phyloP scores from a whole-genome alignment of 495 filamentous ascomycete genomes.

The Chaetomium fimeti region DNA sequence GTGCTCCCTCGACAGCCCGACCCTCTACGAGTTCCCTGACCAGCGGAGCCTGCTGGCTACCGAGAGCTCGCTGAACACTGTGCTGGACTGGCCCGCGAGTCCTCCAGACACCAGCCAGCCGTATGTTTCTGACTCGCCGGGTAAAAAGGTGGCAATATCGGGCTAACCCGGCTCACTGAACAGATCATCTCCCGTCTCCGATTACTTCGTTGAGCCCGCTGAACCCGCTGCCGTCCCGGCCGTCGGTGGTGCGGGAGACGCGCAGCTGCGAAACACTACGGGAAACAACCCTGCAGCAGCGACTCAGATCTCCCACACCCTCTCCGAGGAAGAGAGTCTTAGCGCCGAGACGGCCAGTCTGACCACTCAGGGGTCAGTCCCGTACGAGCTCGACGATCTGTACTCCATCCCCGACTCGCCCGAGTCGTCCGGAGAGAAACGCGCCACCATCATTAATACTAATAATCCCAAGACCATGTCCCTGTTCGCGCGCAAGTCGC shows the following conservation, averaged over 20 bases:
- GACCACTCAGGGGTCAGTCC: constrained; percentile 35
- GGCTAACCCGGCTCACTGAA: constrained; percentile 29
- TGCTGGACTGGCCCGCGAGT: constrained; percentile 21
- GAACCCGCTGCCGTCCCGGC: constrained; percentile 21
- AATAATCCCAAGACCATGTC: constrained; percentile 47
- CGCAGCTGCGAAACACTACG: constrained; percentile 37
- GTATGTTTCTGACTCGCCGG: constrained; percentile 31
- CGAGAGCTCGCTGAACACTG: constrained; percentile 23
- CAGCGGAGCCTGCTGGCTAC: constrained; percentile 23
- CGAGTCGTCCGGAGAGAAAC: constrained; percentile 27
- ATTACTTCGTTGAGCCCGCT: constrained; percentile 18
- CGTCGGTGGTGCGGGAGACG: constrained; percentile 32
- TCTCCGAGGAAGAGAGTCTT: constrained; percentile 38
- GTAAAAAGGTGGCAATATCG: constrained; percentile 31
- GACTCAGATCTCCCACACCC: constrained; percentile 37
- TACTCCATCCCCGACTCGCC: constrained; percentile 29
- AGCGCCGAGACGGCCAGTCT: constrained; percentile 39
- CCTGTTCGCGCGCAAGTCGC: constrained; percentile 43
- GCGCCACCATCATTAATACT: constrained; percentile 33
- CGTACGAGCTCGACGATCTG: constrained; percentile 36
- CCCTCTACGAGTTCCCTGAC: constrained; percentile 55
- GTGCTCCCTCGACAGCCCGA: constrained; percentile 55
- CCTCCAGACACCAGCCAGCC: constrained; percentile 27
- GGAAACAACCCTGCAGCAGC: constrained; percentile 39
- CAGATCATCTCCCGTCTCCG: constrained; percentile 34